phyloP scores from a whole-genome alignment of 768 basidiomycete genomes.

The Ephemerocybe angulata region DNA sequence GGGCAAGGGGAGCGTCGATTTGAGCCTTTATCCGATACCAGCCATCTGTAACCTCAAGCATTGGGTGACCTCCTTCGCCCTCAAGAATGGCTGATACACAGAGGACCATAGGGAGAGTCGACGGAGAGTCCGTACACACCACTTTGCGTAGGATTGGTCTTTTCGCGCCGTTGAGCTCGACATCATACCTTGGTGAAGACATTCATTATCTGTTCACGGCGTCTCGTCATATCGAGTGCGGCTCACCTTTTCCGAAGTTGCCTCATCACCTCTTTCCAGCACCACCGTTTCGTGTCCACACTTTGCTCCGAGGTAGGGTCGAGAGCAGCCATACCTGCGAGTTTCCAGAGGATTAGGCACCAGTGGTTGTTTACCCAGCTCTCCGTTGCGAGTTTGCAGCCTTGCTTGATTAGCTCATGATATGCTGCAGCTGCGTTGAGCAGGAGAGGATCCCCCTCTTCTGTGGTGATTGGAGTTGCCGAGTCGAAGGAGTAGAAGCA shows the following conservation, averaged over 20 bases:
- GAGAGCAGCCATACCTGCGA: conserved; percentile 77
- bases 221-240: too few species aligned
- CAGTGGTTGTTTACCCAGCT: conserved; percentile 94
- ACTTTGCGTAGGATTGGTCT: conserved; percentile 82
- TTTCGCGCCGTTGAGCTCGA: conserved; percentile 72
- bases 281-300: conserved; percentile 60
- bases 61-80: conserved; percentile 41
- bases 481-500: conserved; percentile 46
- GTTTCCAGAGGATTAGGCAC: conserved; percentile 88
- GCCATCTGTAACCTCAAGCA: conserved; percentile 93
- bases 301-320: conserved; percentile 59
- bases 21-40: conserved; percentile 88
- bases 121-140: conserved; percentile 76
- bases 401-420: conserved; percentile 47
- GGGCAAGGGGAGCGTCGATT: conserved; percentile 67
- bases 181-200: conserved; percentile 67
- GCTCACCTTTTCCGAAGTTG: conserved; percentile 93
- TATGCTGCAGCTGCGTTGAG: conserved; percentile 56
- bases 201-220: not conserved
- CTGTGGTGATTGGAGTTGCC: conserved; percentile 18
- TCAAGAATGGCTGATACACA: conserved; percentile 67
- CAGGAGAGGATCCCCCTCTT: conserved; percentile 13
- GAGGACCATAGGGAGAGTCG: conserved; percentile 78
- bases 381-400: conserved; percentile 66
- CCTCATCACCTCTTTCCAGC: conserved; percentile 73